Base-by-base conservation (phyloP, 495 filamentous ascomycete species). In the Diplogelasinospora grovesii region DNA sequence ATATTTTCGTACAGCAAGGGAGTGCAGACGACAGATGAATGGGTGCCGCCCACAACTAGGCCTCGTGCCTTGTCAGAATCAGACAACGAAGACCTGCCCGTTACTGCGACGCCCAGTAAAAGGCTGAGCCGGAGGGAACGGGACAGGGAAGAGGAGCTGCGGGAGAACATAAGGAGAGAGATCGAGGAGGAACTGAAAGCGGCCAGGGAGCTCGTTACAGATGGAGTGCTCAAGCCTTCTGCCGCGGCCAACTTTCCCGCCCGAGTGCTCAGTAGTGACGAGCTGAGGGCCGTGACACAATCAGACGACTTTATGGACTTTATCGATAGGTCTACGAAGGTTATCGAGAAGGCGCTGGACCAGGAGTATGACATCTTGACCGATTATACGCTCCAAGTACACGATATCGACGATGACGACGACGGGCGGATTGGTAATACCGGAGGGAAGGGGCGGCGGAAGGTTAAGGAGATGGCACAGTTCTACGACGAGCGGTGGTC, bases 401-500 rank as follows among this genome's bases (percentile, higher is more conserved):
- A 77, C 39, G 81, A 79, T 3, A 68, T 84, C 21, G 77, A 89
- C 43, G n/a, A n/a, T n/a, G 85, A 84, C 36, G 87, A 92, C 37
- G 90, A 95, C 53, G 88, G 93, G 49, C 85, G 86, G 50, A 76
- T 73, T 22, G 77, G 74, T 6, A 81, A 77, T 32, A 74, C 69
- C 3, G 72, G 76, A 28, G 84, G 82, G 9, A 87, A 85, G 58
- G 85, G 83, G 35, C 79, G 82, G 26, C 77, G 87, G 50, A 75
- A 83, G 24, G 81, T 97, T 44, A 85, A 81, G 54, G 89, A 99
- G 60, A 65, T 95, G 24, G 82, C 79, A 11, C 89, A 95, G 53
- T 97, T 97, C 61, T 94, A 83, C 60, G 86, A 96, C 52, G 89
- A 95, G 43, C 70, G 87, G 56, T 95, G 89, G 89, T 94, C 89